These are phyloP conservation scores for Orobanche coerulescens DNA, from an alignment of 257 asterid species.

Conservation along the genomic window DNA sequence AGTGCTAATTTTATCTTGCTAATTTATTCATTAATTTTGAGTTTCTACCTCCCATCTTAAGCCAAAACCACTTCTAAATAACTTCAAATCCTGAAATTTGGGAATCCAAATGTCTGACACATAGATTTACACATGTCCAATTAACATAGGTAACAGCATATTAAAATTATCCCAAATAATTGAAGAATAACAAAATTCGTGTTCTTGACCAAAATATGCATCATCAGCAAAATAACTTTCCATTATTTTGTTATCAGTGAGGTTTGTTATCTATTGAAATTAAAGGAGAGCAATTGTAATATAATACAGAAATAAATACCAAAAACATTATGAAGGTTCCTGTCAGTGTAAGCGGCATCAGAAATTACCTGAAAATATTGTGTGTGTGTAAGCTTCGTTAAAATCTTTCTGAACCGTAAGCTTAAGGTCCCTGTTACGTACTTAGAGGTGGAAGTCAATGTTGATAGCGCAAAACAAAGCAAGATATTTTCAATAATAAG, in stretches of 20 bases:
- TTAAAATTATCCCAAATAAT: neutral
- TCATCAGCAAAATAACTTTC: neutral
- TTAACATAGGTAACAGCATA: slow-evolving; percentile 7
- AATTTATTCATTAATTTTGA: neutral
- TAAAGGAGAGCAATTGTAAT: neutral
- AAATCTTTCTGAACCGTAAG: slow-evolving; percentile 73
- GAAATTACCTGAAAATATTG: slow-evolving; percentile 86
- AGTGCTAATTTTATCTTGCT: neutral
- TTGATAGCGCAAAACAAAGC: slow-evolving; percentile 85
- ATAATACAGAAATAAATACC: neutral
- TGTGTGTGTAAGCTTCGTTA: slow-evolving; percentile 80
- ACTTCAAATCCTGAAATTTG: neutral
- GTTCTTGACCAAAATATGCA: neutral
- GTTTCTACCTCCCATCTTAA: neutral
- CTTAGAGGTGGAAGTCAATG: slow-evolving; percentile 85
- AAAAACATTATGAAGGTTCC: slow-evolving; percentile 10
- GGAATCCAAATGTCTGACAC: neutral
- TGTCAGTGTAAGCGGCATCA: slow-evolving; percentile 20
- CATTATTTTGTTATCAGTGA: neutral
- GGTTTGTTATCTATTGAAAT: neutral
- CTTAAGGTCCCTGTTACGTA: slow-evolving; percentile 89
- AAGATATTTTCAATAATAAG: slow-evolving; percentile 84
- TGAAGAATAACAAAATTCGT: slow-evolving; percentile 4
- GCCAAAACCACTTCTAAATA: neutral
- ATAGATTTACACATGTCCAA: neutral